Conservation (phyloP, 2,329 filamentous ascomycete species). For the Hyphodiscus sp. region DNA sequence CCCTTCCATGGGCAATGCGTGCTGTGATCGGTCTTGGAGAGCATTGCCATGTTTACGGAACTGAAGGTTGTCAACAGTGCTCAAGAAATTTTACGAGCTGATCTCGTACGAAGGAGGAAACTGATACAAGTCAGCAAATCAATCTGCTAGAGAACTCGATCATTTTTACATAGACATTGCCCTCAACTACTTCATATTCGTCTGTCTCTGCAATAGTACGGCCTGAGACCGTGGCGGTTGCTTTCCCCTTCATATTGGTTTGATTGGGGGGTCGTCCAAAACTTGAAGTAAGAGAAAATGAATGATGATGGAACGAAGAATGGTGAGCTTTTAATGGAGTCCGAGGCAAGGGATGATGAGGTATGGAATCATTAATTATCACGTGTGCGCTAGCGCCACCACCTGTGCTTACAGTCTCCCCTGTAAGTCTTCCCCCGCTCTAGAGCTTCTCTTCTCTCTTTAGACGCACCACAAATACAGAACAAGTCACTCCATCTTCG, state of each 20-base stretch:
- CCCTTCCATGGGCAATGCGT: slow-evolving; percentile 43
- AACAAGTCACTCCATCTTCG: too few species aligned
- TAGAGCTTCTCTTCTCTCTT: too few species aligned
- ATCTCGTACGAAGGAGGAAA: slow-evolving; percentile 30
- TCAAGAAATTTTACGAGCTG: not conserved
- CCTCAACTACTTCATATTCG: slow-evolving; percentile 40
- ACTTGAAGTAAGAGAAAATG: too few species aligned
- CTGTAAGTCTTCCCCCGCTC: too few species aligned
- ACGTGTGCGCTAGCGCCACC: too few species aligned
- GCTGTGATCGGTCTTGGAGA: slow-evolving; percentile 34
- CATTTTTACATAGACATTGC: slow-evolving; percentile 39
- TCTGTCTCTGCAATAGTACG: slow-evolving; percentile 39
- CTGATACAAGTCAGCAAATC: slow-evolving; percentile 19
- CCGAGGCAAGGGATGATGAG: too few species aligned
- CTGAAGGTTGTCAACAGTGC: slow-evolving; percentile 15
- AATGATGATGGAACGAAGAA: too few species aligned
- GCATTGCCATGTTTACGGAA: slow-evolving; percentile 34
- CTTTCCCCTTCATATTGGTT: slow-evolving; percentile 15
- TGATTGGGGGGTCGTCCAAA: too few species aligned
- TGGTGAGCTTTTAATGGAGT: too few species aligned
- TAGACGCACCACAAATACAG: too few species aligned
- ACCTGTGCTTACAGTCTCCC: too few species aligned
- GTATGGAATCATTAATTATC: too few species aligned
- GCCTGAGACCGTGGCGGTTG: slow-evolving; percentile 38
- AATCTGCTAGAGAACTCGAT: not conserved